Base-by-base conservation (phyloP, 495 filamentous ascomycete species). In the Neurospora intermedia region DNA sequence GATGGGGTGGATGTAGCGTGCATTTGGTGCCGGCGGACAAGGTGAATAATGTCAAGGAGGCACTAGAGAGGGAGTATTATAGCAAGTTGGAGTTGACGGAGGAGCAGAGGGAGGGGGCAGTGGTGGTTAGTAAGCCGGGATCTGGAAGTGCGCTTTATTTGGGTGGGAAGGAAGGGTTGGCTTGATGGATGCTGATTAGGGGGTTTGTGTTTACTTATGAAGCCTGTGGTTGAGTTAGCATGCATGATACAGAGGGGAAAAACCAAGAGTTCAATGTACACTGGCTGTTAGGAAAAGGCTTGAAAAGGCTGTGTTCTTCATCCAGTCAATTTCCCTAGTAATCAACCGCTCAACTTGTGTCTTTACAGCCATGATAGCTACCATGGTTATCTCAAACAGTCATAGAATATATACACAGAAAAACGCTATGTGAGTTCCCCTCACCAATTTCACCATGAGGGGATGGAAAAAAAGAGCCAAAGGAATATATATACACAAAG, bases 1-100 rank as follows among this genome's bases (percentile, higher is more conserved):
- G 96, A 39, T 99, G 96, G 96, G 96, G 96, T 74, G 96, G 96
- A 15, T 98, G 96, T 81, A 94, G 88, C 62, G 95, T 99, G 69
- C 96, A 99, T 82, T 87, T 99, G 73, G 90, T 98, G 69, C 91
- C 95, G 3, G 91, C 90, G 76, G 88, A 93, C 72, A 95, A 92
- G 82, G 92, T 97, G 2, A 90, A 93, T n/a, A 89, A 83, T 45
- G 91, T 99, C 35, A 93, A 88, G 79, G 83, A 87, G 79, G 91
- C 91, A 23, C 91, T 93, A 88, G 86, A 91, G 78, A 84, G 88
- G 73, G 88, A 92, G 80, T 99, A 98, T 79, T 99, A 98, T 80
- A 88, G 88, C 76, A 89, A 90, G 80, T 89, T 92, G 79, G 87
- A 90, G 5, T 87, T 98, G 71, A 90, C 80, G 2, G 87, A 87